phyloP scores from a whole-genome alignment of 805 yeast genomes.

The Kluyveromyces starmeri region DNA sequence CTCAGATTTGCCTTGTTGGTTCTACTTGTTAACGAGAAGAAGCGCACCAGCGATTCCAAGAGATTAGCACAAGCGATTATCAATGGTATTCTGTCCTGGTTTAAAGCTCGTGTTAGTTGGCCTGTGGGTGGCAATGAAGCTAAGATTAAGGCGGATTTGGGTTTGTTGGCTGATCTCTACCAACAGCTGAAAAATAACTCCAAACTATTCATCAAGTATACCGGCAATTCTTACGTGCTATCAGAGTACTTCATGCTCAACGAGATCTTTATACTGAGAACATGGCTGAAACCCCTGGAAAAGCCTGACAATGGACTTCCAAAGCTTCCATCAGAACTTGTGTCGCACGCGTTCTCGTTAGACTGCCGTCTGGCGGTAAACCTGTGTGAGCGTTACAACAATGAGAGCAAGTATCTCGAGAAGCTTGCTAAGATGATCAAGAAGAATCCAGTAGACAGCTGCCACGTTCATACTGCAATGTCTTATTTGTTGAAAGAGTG shows the following conservation, averaged over 20 bases:
- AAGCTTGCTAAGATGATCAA: slow-evolving; percentile 38
- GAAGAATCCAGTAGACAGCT: slow-evolving; percentile 44
- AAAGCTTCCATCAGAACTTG: slow-evolving; percentile 30
- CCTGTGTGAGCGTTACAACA: slow-evolving; percentile 53
- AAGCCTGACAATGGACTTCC: slow-evolving; percentile 28
- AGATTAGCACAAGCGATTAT: slow-evolving; percentile 41
- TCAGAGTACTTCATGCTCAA: slow-evolving; percentile 58
- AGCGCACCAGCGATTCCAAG: slow-evolving; percentile 37
- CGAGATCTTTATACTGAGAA: slow-evolving; percentile 61
- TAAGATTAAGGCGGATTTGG: slow-evolving; percentile 60
- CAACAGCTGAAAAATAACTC: slow-evolving; percentile 18
- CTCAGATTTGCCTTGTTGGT: slow-evolving; percentile 60
- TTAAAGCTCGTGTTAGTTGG: slow-evolving; percentile 47
- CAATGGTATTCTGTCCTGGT: slow-evolving; percentile 74
- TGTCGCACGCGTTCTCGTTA: slow-evolving; percentile 51
- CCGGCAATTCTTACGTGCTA: slow-evolving; percentile 44
- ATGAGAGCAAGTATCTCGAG: slow-evolving; percentile 24
- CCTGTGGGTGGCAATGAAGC: slow-evolving; percentile 82
- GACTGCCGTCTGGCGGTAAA: slow-evolving; percentile 69
- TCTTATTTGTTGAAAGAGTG: slow-evolving; percentile 11
- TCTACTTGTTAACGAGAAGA: slow-evolving; percentile 43
- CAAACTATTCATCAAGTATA: slow-evolving; percentile 14
- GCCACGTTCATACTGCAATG: slow-evolving; percentile 18
- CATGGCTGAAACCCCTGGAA: slow-evolving; percentile 55
- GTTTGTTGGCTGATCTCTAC: slow-evolving; percentile 44